These are phyloP conservation scores for Ceratocystis lukuohia DNA, from an alignment of 2,329 filamentous ascomycete genomes.

Conservation along the genomic window DNA sequence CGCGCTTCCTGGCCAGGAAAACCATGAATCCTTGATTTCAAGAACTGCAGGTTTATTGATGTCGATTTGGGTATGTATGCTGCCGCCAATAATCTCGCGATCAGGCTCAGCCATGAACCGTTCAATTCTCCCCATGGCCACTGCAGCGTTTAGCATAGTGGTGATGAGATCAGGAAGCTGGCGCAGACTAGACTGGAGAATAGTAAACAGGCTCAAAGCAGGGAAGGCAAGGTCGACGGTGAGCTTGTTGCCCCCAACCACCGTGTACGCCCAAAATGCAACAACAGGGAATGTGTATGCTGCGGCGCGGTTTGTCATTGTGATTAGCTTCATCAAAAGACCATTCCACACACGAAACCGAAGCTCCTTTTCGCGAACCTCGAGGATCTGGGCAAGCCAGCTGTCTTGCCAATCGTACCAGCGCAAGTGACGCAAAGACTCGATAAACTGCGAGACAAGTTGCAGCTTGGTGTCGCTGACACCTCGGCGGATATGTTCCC, in stretches of 20 bases:
- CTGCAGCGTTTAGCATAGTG: constrained; percentile 64
- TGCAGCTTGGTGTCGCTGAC: constrained; percentile 70
- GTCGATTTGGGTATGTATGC: constrained; percentile 25
- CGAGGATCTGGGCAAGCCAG: constrained; percentile 58
- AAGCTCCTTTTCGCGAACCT: constrained; percentile 54
- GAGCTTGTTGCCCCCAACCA: constrained; percentile 52
- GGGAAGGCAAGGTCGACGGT: constrained; percentile 77
- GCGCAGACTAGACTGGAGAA: constrained; percentile 60
- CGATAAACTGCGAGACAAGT: constrained; percentile 72
- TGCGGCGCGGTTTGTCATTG: constrained; percentile 55
- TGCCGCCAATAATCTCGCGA: constrained; percentile 36
- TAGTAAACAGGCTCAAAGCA: constrained; percentile 64
- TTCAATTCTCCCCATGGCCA: constrained; percentile 70
- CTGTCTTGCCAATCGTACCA: constrained; percentile 74
- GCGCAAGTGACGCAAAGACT: constrained; percentile 65
- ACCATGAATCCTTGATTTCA: constrained; percentile 51
- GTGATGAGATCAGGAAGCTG: constrained; percentile 66
- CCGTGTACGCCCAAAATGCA: constrained; percentile 69
- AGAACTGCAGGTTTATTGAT: constrained; percentile 28
- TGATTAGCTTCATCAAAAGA: constrained; percentile 49
- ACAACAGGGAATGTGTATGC: constrained; percentile 66
- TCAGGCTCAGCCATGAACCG: constrained; percentile 78
- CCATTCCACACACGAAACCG: constrained; percentile 49
- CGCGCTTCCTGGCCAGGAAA: constrained; percentile 61
- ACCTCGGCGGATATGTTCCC: constrained; percentile 56